Conservation (phyloP, 1,284 basidiomycete genomes). For the Cerioporus squamosus region DNA sequence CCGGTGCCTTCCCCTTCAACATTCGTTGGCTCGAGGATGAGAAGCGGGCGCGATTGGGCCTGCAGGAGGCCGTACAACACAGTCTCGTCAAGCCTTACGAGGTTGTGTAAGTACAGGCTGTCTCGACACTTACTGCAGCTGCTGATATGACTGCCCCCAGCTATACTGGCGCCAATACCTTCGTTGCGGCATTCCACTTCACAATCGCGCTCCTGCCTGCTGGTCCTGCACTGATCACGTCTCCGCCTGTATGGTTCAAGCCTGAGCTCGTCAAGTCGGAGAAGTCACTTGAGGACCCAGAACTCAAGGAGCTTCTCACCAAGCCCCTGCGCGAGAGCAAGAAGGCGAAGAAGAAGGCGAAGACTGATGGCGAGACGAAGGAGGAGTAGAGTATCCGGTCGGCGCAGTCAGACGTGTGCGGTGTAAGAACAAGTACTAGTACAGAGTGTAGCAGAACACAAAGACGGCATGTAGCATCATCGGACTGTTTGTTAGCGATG, state of each 20-base stretch:
- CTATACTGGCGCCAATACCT: conserved; percentile 79
- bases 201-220: conserved; percentile 88
- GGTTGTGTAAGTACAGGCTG: conserved; percentile 66
- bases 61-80: conserved; percentile 96
- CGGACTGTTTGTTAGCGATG: conserved; percentile 19
- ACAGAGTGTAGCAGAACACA: conserved; percentile 19
- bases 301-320: conserved; percentile 78
- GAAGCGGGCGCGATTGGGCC: conserved; percentile 92
- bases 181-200: conserved; percentile 95
- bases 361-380: conserved; percentile 48
- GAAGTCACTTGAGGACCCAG: conserved; percentile 88
- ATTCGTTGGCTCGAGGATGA: conserved; percentile 94
- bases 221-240: conserved; percentile 85
- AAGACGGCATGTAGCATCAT: conserved; percentile 23
- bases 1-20: conserved; percentile 98
- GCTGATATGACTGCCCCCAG: conserved; percentile 39
- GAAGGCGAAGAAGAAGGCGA: conserved; percentile 86
- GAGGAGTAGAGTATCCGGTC: conserved; percentile 24
- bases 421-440: background rate
- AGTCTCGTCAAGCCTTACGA: conserved; percentile 90
- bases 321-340: conserved; percentile 87
- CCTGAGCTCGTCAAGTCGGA: conserved; percentile 88
- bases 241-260: conserved; percentile 92
- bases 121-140: background rate
- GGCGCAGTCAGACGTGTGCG: background rate